Evolutionary conservation across 2,329 filamentous ascomycete species (phyloP), one percentile per base, ranked within the genome.

Genomic region (Aspergillus ustus): DNA sequence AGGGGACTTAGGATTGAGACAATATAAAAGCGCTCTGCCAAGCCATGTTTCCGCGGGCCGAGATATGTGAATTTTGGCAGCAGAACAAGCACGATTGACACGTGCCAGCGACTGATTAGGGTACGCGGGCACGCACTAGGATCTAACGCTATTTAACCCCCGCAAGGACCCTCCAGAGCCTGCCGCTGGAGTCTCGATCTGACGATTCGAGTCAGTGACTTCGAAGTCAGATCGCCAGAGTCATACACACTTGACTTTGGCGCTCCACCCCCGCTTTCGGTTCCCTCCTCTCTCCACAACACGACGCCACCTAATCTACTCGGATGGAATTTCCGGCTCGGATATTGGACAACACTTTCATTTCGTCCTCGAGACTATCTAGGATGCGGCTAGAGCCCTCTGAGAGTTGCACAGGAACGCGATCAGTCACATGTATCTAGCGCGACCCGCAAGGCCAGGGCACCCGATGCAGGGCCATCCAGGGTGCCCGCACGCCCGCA

Each of bases 361-460:
- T 5, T 17, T 1, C 11, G 34, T 15, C 0, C 34, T 17, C 15
- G 9, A 13, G 15, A 5, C 6, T 40, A 44, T 43, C 29, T 19
- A 20, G 15, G 17, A 29, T n/a, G 6, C 52, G 52, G 52, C 20
- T 45, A 29, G 34, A 44, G n/a, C 25, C 34, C 52, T 25, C 25
- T 25, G 25, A 25, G 25, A n/a, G 15, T 9, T 13, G 13, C 17
- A 28, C 15, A 40, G 34, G 52, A 22, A 45, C 20, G 1, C 20
- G 40, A 28, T 17, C 51, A 37, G 19, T 53, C 52, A 53, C 51
- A 53, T 53, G 51, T 43, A 53, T 53, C 34, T 43, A 53, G 20
- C 19, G 3, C 28, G 31, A 34, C 25, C n/a, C 9, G n/a, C 19
- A 13, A 37, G 4, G 4, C 17, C 20, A 37, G 50, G 29, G 13